phyloP scores from a whole-genome alignment of 345 rosid genomes.

The Ailanthus altissimus region DNA sequence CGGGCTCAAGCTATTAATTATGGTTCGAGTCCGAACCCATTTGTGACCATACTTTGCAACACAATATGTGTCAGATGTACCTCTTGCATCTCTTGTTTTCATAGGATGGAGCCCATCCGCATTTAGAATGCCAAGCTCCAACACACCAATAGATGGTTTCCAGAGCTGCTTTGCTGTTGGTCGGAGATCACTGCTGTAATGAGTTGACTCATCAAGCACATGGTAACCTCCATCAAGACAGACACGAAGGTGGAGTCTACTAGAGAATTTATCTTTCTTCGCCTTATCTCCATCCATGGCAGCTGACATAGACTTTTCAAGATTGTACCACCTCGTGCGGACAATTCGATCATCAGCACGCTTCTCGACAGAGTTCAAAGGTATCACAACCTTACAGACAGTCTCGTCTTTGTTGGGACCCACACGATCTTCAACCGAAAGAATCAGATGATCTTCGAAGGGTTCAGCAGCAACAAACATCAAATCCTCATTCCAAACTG shows the following conservation, averaged over 20 bases:
- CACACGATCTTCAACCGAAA: conserved; percentile 72
- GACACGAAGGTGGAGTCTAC: conserved; percentile 58
- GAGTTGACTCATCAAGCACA: conserved; percentile 90
- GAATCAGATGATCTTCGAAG: conserved; percentile 64
- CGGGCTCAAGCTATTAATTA: conserved; percentile 65
- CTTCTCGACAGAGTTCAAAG: conserved; percentile 46
- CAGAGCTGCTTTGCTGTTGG: conserved; percentile 85
- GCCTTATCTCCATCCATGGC: conserved; percentile 46
- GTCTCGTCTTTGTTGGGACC: conserved; percentile 71
- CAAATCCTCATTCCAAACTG: conserved; percentile 87
- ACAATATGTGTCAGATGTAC: conserved; percentile 87
- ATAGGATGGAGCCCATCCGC: conserved; percentile 68
- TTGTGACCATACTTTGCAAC: conserved; percentile 96
- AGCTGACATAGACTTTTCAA: conserved; percentile 51
- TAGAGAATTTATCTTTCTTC: conserved; percentile 64
- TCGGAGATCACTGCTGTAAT: conserved; percentile 90
- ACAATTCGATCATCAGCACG: conserved; percentile 58
- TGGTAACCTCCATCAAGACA: conserved; percentile 97
- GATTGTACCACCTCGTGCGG: conserved; percentile 57
- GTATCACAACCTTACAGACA: conserved; percentile 54
- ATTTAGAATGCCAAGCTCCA: conserved; percentile 79
- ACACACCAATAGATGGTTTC: conserved; percentile 74
- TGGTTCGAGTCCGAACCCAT: conserved; percentile 92
- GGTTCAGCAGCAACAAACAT: conserved; percentile 92
- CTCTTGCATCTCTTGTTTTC: conserved; percentile 75